Evolutionary conservation across 2,329 filamentous ascomycete genomes (phyloP).

Genomic region (Hortaea sp.): DNA sequence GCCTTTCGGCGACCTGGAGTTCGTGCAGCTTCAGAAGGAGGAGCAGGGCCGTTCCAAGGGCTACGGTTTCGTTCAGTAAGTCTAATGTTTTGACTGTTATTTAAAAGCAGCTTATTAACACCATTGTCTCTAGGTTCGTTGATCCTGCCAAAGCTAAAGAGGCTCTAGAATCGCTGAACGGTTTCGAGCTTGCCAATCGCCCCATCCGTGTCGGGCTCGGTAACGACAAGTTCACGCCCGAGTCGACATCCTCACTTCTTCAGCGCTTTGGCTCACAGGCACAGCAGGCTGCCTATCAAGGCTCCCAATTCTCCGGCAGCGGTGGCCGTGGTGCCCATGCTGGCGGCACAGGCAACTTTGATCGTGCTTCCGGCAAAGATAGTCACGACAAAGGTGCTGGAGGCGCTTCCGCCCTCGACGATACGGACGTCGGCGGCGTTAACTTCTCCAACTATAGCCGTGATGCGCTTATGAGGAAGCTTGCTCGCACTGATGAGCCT

Average conservation of each 20-base stretch:
- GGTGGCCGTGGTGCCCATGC: constrained; percentile 78
- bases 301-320: constrained; percentile 77
- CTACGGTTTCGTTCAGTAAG: constrained; percentile 98
- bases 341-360: constrained; percentile 66
- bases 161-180: constrained; percentile 97
- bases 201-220: constrained; percentile 97
- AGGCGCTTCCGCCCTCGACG: constrained; percentile 88
- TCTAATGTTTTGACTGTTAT: constrained; percentile 19
- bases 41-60: constrained; percentile 82
- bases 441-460: constrained; percentile 99
- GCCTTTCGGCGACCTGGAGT: constrained; percentile 94
- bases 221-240: constrained; percentile 99
- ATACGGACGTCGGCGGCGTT: constrained; percentile 93
- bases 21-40: constrained; percentile 95
- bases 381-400: constrained; percentile 63
- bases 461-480: constrained; percentile 96
- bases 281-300: constrained; percentile 36
- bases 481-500: constrained; percentile 87
- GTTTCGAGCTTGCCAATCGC: constrained; percentile 93
- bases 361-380: constrained; percentile 74
- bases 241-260: constrained; percentile 84
- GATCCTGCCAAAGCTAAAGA: constrained; percentile 86
- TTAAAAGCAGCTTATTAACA: constrained; percentile 6
- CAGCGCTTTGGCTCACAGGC: constrained; percentile 82
- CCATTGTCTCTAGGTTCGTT: constrained; percentile 15